Conservation (phyloP, 495 filamentous ascomycete genomes). For the Neurospora sp. region DNA sequence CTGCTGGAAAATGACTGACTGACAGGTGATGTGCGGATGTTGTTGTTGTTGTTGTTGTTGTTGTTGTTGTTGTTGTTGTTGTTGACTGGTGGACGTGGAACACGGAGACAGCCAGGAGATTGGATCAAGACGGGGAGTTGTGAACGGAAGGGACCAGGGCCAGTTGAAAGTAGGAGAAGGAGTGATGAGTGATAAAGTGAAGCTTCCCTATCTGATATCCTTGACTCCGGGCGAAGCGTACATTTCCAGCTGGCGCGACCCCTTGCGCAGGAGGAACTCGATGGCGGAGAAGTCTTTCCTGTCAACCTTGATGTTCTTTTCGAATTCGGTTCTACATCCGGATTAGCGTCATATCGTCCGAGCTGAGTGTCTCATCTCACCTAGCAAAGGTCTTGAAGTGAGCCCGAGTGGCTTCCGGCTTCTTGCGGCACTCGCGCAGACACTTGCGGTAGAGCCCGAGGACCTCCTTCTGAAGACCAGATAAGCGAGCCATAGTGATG, state of each 20-base stretch:
- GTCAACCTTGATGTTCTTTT: constrained; percentile 55
- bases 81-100: not conserved
- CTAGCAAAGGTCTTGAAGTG: constrained; percentile 34
- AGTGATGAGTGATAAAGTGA: not conserved
- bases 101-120: not conserved
- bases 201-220: constrained; percentile 49
- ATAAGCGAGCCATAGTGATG: constrained; percentile 37
- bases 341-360: constrained; percentile 1
- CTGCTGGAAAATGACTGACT: not conserved
- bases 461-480: constrained; percentile 87
- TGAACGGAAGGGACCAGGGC: not conserved
- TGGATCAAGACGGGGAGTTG: not conserved
- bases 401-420: constrained; percentile 46
- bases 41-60: not conserved
- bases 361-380: constrained; percentile 6
- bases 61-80: not conserved
- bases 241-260: constrained; percentile 72
- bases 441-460: constrained; percentile 78
- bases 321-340: constrained; percentile 58
- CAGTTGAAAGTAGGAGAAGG: not conserved
- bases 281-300: constrained; percentile 85
- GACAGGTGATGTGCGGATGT: not conserved
- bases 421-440: constrained; percentile 67
- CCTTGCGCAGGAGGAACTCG: constrained; percentile 80
- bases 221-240: constrained; percentile 76